A percentile compares a stretch with the other conserved stretches of the same genome.
phyloP scores from a whole-genome alignment of 495 filamentous ascomycete species.

The Thermochaetoides thermophila region DNA sequence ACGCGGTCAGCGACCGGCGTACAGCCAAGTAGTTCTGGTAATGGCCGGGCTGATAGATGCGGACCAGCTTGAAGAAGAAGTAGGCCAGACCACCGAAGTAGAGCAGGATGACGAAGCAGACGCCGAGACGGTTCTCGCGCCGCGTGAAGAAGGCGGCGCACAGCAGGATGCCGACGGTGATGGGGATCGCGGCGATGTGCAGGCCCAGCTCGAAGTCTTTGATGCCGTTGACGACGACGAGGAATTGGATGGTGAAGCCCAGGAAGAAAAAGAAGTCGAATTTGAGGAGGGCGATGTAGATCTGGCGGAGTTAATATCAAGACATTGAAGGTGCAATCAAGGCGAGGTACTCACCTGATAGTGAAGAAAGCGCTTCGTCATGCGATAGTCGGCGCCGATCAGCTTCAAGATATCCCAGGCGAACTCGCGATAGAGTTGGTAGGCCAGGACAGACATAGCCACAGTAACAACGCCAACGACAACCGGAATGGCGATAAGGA shows the following conservation, averaged over 20 bases:
- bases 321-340: background rate
- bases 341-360: constrained; percentile 58
- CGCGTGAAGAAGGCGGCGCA: constrained; percentile 73
- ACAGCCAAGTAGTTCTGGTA: constrained; percentile 51
- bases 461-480: constrained; percentile 66
- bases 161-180: constrained; percentile 77
- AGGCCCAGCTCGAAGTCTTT: constrained; percentile 64
- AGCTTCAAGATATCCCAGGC: constrained; percentile 99
- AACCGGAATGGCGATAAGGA: constrained; percentile 70
- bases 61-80: constrained; percentile 94
- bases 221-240: constrained; percentile 69
- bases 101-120: constrained; percentile 62
- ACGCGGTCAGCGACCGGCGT: constrained; percentile 68
- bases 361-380: constrained; percentile 90
- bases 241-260: constrained; percentile 92
- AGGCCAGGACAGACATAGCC: constrained; percentile 60
- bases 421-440: constrained; percentile 96
- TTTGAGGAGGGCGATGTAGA: constrained; percentile 94
- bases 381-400: constrained; percentile 89
- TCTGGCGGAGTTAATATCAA: constrained; percentile 35
- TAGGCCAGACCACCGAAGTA: constrained; percentile 87
- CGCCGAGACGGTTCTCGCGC: constrained; percentile 64
- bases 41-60: constrained; percentile 64
- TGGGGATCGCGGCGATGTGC: constrained; percentile 74
- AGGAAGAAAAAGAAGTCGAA: constrained; percentile 99